Evolutionary conservation across 495 filamentous ascomycete genomes (phyloP).

Genomic region (Haplographium delicatum): DNA sequence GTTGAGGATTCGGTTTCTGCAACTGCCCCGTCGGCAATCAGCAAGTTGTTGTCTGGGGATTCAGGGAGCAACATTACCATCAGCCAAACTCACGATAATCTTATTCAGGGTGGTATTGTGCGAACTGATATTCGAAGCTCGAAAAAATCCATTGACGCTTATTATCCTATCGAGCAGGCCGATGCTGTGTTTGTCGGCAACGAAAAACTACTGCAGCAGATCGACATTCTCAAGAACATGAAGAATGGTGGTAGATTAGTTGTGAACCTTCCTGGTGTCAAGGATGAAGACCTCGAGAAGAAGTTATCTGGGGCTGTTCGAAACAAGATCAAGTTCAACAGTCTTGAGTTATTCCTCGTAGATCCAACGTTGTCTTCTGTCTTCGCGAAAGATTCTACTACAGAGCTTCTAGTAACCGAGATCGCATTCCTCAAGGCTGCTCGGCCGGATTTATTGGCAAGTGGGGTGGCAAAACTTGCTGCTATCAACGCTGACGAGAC

Average conservation of each 20-base stretch:
- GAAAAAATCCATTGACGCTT: conserved; percentile 73
- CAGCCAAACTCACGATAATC: conserved; percentile 74
- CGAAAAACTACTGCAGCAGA: conserved; percentile 67
- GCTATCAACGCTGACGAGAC: conserved; percentile 49
- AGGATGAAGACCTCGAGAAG: conserved; percentile 87
- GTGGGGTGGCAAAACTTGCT: conserved; percentile 51
- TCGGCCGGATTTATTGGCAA: conserved; percentile 48
- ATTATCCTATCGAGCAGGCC: conserved; percentile 72
- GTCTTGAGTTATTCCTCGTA: conserved; percentile 63
- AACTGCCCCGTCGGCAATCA: conserved; percentile 59
- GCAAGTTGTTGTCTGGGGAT: conserved; percentile 68
- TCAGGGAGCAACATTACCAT: conserved; percentile 71
- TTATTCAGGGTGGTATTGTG: conserved; percentile 76
- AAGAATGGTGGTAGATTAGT: conserved; percentile 70
- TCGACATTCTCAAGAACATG: conserved; percentile 65
- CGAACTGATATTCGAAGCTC: conserved; percentile 84
- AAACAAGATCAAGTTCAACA: conserved; percentile 61
- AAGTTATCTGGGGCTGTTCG: conserved; percentile 64
- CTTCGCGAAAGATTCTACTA: conserved; percentile 49
- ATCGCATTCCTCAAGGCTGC: conserved; percentile 76
- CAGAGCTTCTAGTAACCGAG: conserved; percentile 59
- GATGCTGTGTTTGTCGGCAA: conserved; percentile 76
- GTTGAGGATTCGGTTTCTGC: conserved; percentile 65
- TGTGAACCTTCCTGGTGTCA: conserved; percentile 67
- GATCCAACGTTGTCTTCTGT: conserved; percentile 62